phyloP scores from a whole-genome alignment of 2,329 filamentous ascomycete species.

The Cordyceps cateniannulata region DNA sequence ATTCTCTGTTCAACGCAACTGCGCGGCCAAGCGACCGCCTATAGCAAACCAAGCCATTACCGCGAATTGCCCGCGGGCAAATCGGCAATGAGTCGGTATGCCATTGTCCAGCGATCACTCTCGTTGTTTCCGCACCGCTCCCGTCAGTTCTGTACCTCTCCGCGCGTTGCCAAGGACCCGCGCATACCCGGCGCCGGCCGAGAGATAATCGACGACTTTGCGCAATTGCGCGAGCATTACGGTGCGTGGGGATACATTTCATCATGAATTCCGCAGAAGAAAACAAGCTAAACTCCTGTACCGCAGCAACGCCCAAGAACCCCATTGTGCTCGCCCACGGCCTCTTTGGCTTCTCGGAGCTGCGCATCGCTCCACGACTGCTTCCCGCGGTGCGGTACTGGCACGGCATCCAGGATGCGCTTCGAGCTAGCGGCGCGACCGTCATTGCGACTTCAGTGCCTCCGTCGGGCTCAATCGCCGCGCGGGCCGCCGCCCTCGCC shows the following conservation, averaged over 20 bases:
- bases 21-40: neutral
- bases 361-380: conserved; percentile 44
- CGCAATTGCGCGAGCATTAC: conserved; percentile 37
- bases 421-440: conserved; percentile 44
- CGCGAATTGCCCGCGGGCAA: neutral
- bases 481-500: conserved; percentile 52
- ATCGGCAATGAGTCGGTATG: neutral
- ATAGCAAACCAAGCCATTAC: neutral
- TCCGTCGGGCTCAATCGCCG: conserved; percentile 53
- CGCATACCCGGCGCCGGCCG: conserved; percentile 34
- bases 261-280: too few species aligned
- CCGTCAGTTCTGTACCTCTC: neutral
- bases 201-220: conserved; percentile 41
- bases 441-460: conserved; percentile 58
- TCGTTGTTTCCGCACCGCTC: neutral
- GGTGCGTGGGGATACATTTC: too few species aligned
- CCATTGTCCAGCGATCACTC: neutral
- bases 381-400: conserved; percentile 54
- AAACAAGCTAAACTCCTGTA: neutral
- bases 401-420: conserved; percentile 55
- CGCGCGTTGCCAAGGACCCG: conserved; percentile 27
- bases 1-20: neutral
- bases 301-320: conserved; percentile 50
- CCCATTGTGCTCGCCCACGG: conserved; percentile 62
- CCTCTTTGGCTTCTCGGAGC: conserved; percentile 56